These are phyloP conservation scores for Candida gigantensis DNA, from an alignment of 1,139 yeast species.

Conservation along the genomic window DNA sequence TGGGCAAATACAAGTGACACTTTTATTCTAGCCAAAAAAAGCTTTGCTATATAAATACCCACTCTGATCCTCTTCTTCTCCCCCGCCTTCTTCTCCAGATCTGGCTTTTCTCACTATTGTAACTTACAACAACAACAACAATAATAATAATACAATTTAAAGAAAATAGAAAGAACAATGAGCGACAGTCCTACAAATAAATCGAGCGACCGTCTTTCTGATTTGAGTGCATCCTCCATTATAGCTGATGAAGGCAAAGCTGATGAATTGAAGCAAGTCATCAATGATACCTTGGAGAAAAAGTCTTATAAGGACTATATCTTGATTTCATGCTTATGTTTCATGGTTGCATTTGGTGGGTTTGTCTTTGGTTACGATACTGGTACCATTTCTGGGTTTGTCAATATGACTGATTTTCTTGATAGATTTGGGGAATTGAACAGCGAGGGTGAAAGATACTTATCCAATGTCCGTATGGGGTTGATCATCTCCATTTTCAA, in stretches of 20 bases:
- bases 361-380: conserved; percentile 72
- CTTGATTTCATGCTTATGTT: conserved; percentile 36
- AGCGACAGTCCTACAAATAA: too few relatives aligned
- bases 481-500: conserved; percentile 64
- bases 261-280: conserved; percentile 8
- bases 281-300: conserved; percentile 16
- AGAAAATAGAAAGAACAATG: too few relatives aligned
- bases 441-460: conserved; percentile 26
- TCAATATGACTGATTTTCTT: conserved; percentile 57
- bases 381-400: conserved; percentile 68
- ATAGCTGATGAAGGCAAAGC: conserved; percentile 10
- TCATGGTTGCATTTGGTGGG: conserved; percentile 59
- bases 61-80: too few relatives aligned
- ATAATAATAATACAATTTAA: too few relatives aligned
- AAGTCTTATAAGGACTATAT: conserved; percentile 32
- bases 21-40: too few relatives aligned
- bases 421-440: conserved; percentile 44
- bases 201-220: neutral
- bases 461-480: conserved; percentile 51
- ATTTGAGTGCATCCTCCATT: conserved; percentile 7
- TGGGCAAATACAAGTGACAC: too few relatives aligned
- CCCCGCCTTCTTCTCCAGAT: too few relatives aligned
- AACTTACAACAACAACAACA: too few relatives aligned
- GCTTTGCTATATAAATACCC: too few relatives aligned
- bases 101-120: too few relatives aligned